Base-by-base conservation (phyloP, 1,284 basidiomycete genomes). In the Cryptococcus sp. region DNA sequence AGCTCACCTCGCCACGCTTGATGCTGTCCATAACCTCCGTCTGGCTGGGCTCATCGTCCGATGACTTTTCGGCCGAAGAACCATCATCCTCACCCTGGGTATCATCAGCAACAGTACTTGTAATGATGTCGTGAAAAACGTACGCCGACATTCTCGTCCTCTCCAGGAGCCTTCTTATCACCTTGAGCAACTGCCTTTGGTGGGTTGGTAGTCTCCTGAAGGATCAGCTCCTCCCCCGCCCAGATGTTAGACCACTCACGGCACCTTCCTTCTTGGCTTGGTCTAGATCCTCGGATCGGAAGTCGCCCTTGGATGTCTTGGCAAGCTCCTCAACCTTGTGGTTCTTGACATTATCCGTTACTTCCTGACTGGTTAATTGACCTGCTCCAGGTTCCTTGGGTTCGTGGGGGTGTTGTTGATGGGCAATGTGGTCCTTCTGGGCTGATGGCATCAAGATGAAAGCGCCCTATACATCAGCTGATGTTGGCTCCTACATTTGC, bases 381-480 rank as follows among this genome's bases (percentile, higher is more conserved):
- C 7, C 41, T 14, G 19, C 7, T 43, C 41, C 41, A 14, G 41
- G 41, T 19, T 43, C 41, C 23, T 43, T 43, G 41, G 41, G 41
- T 9, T 22, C 41, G 23, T 21, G 13, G 10, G 41, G 41, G 19
- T 43, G 19, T 16, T 43, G 41, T 19, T 56, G 54, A 21, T 50
- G 34, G 32, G 49, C 48, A 32, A 47, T 51, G 40, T 56, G 54
- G 4, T 52, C 23, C 13, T 28, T 28, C 22, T 50, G 48, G 25
- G 45, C 49, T 11, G 50, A 50, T 23, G 60, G 60, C 48, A 48
- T 28, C 22, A 62, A 51, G 48, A 62, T 53, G 52, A 54, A 59
- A 10, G 60, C 57, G 39, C 41, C 50, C 60, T 60, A 31, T 3
- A 13, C 4, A 37, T 48, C 32, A 39, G 19, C 46, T 18, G n/a